Conservation (phyloP, 2,329 filamentous ascomycete species). For the Aspergillus transmontanensis region DNA sequence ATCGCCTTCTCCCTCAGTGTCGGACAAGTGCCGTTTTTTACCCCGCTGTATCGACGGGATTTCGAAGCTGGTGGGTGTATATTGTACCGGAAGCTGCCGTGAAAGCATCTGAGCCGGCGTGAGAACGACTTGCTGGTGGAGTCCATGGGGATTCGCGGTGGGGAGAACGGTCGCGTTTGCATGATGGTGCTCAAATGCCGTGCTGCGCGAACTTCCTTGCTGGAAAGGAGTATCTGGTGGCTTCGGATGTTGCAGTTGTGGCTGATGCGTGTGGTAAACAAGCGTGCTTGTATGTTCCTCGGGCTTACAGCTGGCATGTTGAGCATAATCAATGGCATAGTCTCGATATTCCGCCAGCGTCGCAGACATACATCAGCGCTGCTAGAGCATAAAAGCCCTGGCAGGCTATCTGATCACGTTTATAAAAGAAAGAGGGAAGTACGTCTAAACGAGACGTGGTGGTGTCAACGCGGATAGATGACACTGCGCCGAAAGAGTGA, state of each 20-base stretch:
- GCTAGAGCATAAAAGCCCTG: slow-evolving; percentile 74
- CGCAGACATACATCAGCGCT: slow-evolving; percentile 70
- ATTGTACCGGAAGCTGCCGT: slow-evolving; percentile 39
- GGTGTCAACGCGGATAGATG: not conserved
- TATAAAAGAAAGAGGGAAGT: slow-evolving; percentile 4
- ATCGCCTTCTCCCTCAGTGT: slow-evolving; percentile 31
- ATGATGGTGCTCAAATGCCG: slow-evolving; percentile 40
- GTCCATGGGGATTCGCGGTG: slow-evolving; percentile 33
- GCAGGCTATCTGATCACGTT: slow-evolving; percentile 50
- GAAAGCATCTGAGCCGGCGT: slow-evolving; percentile 37
- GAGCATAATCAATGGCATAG: slow-evolving; percentile 75
- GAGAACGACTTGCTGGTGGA: slow-evolving; percentile 35
- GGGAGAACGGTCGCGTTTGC: slow-evolving; percentile 42
- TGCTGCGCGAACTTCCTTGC: slow-evolving; percentile 34
- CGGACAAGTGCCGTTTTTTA: slow-evolving; percentile 38
- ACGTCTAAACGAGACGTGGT: not conserved
- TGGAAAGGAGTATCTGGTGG: slow-evolving; percentile 36
- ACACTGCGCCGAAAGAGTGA: not conserved
- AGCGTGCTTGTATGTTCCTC: slow-evolving; percentile 66
- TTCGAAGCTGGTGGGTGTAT: slow-evolving; percentile 35
- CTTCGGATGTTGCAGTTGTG: slow-evolving; percentile 41
- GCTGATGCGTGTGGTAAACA: slow-evolving; percentile 58
- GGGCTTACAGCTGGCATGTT: slow-evolving; percentile 67
- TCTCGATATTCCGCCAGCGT: slow-evolving; percentile 76
- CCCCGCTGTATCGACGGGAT: slow-evolving; percentile 33